Conservation (phyloP, 495 filamentous ascomycete genomes). For the Podospora australis region DNA sequence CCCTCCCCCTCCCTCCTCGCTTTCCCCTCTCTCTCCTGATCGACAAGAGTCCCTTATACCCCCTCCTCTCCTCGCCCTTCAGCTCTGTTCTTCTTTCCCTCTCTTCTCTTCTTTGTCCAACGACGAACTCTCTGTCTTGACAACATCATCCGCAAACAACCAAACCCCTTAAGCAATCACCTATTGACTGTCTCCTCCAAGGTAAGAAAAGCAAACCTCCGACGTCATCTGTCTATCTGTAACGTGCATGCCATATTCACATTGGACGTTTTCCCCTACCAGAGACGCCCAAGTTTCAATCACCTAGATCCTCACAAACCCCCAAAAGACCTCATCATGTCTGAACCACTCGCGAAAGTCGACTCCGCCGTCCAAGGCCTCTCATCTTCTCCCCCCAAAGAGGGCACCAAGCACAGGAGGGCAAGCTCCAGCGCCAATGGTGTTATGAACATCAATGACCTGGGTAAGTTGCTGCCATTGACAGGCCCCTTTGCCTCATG, state of each 20-base stretch:
- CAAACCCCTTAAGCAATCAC: not conserved
- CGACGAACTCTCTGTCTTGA: no score
- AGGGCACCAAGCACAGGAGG: constrained; percentile 54
- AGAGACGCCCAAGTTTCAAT: not conserved
- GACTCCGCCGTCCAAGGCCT: constrained; percentile 80
- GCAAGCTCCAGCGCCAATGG: constrained; percentile 58
- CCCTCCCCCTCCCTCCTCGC: constrained; percentile 6
- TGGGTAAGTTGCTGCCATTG: constrained; percentile 52
- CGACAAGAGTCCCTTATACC: no score
- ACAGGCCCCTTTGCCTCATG: not conserved
- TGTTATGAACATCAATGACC: constrained; percentile 76
- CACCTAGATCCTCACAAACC: constrained; percentile 4
- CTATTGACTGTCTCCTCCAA: not conserved
- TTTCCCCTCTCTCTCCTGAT: constrained; percentile 11
- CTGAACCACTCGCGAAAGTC: constrained; percentile 71
- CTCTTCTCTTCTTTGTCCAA: constrained; percentile 20
- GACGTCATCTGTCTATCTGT: no score
- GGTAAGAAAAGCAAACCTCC: not conserved
- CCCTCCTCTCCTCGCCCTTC: no score
- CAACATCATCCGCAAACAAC: constrained; percentile 10
- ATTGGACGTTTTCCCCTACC: no score
- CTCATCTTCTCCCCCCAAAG: constrained; percentile 58
- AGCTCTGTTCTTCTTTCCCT: no score
- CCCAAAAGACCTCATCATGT: constrained; percentile 46
- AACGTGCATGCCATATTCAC: no score